Base-by-base conservation (phyloP, 2,329 filamentous ascomycete species). In the Niveomyces coronatus region DNA sequence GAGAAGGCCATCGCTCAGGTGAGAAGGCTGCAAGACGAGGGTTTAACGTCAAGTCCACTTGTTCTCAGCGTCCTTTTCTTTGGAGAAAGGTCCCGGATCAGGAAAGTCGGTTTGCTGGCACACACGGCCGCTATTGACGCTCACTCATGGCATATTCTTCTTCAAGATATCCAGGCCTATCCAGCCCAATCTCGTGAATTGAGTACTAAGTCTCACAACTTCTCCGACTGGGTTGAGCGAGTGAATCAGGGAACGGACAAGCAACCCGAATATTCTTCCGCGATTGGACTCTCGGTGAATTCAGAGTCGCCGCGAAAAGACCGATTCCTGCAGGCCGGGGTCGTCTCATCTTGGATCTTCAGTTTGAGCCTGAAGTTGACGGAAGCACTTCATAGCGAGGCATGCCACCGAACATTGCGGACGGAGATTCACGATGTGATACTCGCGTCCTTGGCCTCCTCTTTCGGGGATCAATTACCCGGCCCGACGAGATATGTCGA, bases 291-390 rank as follows among this genome's bases (percentile, higher is more conserved):
- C 27, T 31, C 35, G 23, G 26, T 28, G 24, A 37, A 15, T 37
- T 16, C 26, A 28, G 26, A 28, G 26, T 28, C 26, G 26, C 26
- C 26, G 26, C 26, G 9, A n/a, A 28, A 28, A 28, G 26, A 28
- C 26, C 26, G 9, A 28, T 28, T 31, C 35, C 35, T 11, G 10
- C 16, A 29, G 15, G 16, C 35, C 24, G 27, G 26, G 9, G 24
- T n/a, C 23, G 18, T 37, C 14, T 38, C 35, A 32, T 38, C 35
- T 23, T 38, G 19, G 13, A n/a, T 24, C n/a, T 38, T 38, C 35
- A 29, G 22, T 34, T 31, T 39, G 37, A 39, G 37, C 19, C 14
- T 27, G 29, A 31, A 39, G 29, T 39, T 34, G 31, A 39, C 37
- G 17, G 37, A 39, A 27, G n/a, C 37, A 27, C 37, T 39, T 22